Base-by-base conservation (phyloP, 2,329 filamentous ascomycete genomes). In the Berkeleyomyces rouxiae region DNA sequence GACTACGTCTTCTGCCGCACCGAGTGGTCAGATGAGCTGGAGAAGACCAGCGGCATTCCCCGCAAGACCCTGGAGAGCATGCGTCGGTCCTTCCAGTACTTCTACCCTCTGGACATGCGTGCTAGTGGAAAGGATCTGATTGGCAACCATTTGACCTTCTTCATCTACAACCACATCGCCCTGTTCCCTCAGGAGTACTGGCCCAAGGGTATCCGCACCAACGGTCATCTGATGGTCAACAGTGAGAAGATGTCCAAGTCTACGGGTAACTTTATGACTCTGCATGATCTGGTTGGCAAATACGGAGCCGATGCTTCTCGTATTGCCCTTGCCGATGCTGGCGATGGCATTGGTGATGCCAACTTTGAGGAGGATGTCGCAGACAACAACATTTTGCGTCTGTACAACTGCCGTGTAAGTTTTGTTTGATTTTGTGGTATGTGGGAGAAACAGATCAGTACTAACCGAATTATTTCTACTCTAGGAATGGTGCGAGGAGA, bases 241-340 rank as follows among this genome's bases (percentile, higher is more conserved):
- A 92, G 92, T 59, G 89, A 96, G 72, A 99, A 99, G 82, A 99
- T 99, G 93, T 87, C 85, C 72, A 99, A 99, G 78, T 92, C 87
- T 61, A 96, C 91, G 0, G 93, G 93, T 66, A 99, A 97, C 77
- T 99, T 99, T 78, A 80, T 99, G 72, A 97, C 93, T 9, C 79
- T 97, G 61, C 82, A 85, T 61, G 88, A 96, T 66, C 82, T 91
- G 39, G 86, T 92, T 11, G 81, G 85, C 68, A 99, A 99, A 74
- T 99, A 93, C 69, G 93, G 93, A 70, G 92, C 93, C 7, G 93
- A 97, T 72, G 93, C 93, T 59, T 87, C 87, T 51, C 83, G 92
- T 71, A 87, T 97, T 69, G 90, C 91, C 3, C 84, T 99, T 66
- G 92, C 92, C 16, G 93, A 99, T 73, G 90, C 90, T 10, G 93